These are phyloP conservation scores for Jaapia argillacea DNA, from an alignment of 768 basidiomycete genomes.

Conservation along the genomic window DNA sequence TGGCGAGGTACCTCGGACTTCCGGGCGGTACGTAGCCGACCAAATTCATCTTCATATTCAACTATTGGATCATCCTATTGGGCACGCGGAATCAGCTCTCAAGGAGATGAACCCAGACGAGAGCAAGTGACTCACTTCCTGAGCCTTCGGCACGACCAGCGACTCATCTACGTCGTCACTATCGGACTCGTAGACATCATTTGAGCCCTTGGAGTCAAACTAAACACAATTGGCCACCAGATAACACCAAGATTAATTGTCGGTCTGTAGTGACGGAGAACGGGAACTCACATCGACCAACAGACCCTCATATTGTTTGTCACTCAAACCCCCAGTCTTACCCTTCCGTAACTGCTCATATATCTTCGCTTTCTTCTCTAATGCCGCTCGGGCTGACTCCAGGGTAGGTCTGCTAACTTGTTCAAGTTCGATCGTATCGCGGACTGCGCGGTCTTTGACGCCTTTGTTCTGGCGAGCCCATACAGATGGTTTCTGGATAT, in stretches of 20 bases:
- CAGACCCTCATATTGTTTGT: constrained; percentile 61
- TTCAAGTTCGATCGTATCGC: constrained; percentile 59
- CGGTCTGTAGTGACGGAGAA: too few species aligned
- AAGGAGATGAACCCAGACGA: constrained; percentile 2
- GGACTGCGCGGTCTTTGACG: constrained; percentile 47
- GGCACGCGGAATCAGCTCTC: not conserved
- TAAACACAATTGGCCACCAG: constrained; percentile 13
- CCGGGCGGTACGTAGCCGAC: constrained; percentile 57
- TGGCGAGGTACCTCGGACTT: constrained; percentile 73
- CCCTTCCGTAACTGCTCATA: constrained; percentile 75
- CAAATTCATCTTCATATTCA: constrained; percentile 85
- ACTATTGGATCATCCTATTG: constrained; percentile 64
- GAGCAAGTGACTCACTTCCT: constrained; percentile 24
- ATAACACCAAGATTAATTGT: not conserved
- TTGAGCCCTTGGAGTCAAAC: constrained; percentile 55
- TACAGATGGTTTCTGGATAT: constrained; percentile 59
- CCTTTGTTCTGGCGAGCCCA: constrained; percentile 77
- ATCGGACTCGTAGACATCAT: constrained; percentile 49
- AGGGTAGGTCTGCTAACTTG: constrained; percentile 57
- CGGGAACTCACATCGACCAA: constrained; percentile 61
- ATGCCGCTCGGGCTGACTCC: constrained; percentile 57
- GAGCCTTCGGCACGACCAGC: constrained; percentile 46
- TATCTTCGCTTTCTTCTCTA: constrained; percentile 72
- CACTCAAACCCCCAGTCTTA: constrained; percentile 67
- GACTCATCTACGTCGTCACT: constrained; percentile 78